Percentiles rank a stretch among this genome's conserved stretches.
phyloP scores from a whole-genome alignment of 306 rosid species.

The Trifolium pratense region DNA sequence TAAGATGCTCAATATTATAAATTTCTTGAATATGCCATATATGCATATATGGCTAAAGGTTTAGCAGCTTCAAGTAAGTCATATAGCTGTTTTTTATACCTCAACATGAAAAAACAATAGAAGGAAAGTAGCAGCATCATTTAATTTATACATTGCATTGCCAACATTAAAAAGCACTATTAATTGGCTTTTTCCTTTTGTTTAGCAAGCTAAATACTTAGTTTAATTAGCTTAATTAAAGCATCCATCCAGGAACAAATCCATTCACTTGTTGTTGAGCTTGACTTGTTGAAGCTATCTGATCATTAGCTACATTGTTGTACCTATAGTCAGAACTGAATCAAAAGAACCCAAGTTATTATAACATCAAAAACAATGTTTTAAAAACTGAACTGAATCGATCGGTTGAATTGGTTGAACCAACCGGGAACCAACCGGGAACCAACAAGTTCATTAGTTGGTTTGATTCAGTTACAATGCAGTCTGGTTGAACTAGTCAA shows the following conservation, averaged over 20 bases:
- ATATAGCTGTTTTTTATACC: conserved; percentile 41
- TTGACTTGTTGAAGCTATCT: conserved; percentile 65
- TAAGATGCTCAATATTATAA: conserved; percentile 38
- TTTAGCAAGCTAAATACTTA: conserved; percentile 25
- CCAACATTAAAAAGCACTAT: conserved; percentile 40
- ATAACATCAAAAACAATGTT: background rate
- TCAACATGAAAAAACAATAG: conserved; percentile 32
- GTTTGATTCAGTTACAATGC: background rate
- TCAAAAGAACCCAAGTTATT: background rate
- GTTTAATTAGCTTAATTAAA: conserved; percentile 51
- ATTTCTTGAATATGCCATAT: conserved; percentile 44
- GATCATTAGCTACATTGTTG: conserved; percentile 57
- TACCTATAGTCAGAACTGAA: conserved; percentile 61
- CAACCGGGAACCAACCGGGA: background rate
- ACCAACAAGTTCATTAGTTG: background rate
- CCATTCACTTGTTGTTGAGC: conserved; percentile 78
- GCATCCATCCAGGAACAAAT: conserved; percentile 94
- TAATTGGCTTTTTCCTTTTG: conserved; percentile 22
- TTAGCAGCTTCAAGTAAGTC: conserved; percentile 49
- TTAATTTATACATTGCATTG: conserved; percentile 37
- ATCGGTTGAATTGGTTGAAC: background rate
- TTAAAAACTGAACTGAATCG: background rate
- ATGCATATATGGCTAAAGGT: conserved; percentile 41
- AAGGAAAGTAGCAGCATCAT: conserved; percentile 31
- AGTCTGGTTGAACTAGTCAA: too few relatives aligned